Base-by-base conservation (phyloP, 805 yeast species). In the Debaryomyces maramus region DNA sequence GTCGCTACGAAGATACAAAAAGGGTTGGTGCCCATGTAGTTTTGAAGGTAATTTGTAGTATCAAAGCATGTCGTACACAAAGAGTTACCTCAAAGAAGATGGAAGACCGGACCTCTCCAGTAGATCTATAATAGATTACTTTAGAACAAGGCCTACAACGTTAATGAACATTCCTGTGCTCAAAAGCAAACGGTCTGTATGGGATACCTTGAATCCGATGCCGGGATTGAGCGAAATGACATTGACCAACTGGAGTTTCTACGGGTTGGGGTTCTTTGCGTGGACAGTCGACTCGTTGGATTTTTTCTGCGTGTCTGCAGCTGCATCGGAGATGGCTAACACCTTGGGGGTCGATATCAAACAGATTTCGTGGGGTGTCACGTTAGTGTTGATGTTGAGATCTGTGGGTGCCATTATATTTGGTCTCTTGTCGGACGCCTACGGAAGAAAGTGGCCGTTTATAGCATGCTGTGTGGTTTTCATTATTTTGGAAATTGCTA, bases 271-370 rank as follows among this genome's bases (percentile, higher is more conserved):
- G 0, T 77, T 77, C 47, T 51, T 60, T 40, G 79, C 77, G 14
- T 81, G 86, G 86, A 67, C 82, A 3, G 75, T 80, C 75, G 86
- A 80, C 60, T 80, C 85, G 2, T 70, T 80, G 52, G 86, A 80
- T 58, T 81, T 76, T 53, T 81, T 81, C 50, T 66, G 77, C 14
- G 78, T 77, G n/a, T 75, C 82, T 6, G 59, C 79, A 28, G 76
- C 77, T 51, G 77, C 73, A 5, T 27, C 73, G 0, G 59, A 52
- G 11, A 63, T 81, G 40, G 83, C 86, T 11, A 38, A 52, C 4
- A 63, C 65, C 38, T 69, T 81, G 28, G 67, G 63, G 21, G 65
- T 58, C 17, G 43, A 69, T 14, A 77, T 77, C 33, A 76, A 67
- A 43, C 75, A 74, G 41, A 67, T 81, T 38, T 74, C 83, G 3